Percentiles rank a stretch among this genome's conserved stretches.
phyloP scores from a whole-genome alignment of 2,329 filamentous ascomycete species.

The Neoscytalidium dimidiatum region DNA sequence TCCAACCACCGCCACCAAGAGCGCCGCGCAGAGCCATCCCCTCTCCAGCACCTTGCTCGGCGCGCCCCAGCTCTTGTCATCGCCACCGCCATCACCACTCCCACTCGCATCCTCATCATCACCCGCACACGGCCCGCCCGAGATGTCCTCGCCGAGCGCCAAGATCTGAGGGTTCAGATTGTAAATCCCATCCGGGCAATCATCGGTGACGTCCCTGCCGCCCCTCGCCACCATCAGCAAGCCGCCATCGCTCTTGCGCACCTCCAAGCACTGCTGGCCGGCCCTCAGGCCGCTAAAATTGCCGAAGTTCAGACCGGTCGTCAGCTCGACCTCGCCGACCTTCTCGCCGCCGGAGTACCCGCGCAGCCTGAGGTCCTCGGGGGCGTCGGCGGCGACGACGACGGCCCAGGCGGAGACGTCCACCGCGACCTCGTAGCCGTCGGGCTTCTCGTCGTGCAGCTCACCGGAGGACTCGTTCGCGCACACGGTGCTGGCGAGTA shows the following conservation, averaged over 20 bases:
- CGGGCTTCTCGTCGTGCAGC: not conserved
- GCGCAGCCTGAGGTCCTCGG: not conserved
- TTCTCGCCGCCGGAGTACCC: not conserved
- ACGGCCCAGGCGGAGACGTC: slow-evolving; percentile 5
- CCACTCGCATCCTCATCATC: not conserved
- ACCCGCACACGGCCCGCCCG: not conserved
- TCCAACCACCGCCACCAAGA: no score
- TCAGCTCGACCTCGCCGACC: not conserved
- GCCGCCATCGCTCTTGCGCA: not conserved
- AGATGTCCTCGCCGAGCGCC: not conserved
- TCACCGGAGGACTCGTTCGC: not conserved
- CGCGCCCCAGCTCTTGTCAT: not conserved
- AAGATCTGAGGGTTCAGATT: slow-evolving; percentile 6
- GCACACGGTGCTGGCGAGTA: not conserved
- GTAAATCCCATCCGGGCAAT: slow-evolving; percentile 3
- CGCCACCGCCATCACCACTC: not conserved
- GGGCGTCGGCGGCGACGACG: not conserved
- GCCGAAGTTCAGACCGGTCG: not conserved
- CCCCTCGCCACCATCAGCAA: not conserved
- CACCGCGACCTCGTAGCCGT: not conserved
- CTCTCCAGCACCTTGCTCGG: not conserved
- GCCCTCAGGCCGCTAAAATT: not conserved
- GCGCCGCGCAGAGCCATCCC: no score
- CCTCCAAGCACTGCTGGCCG: slow-evolving; percentile 1
- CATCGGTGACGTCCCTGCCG: not conserved